Evolutionary conservation across 768 basidiomycete genomes (phyloP).

Genomic region (Panus rudis): DNA sequence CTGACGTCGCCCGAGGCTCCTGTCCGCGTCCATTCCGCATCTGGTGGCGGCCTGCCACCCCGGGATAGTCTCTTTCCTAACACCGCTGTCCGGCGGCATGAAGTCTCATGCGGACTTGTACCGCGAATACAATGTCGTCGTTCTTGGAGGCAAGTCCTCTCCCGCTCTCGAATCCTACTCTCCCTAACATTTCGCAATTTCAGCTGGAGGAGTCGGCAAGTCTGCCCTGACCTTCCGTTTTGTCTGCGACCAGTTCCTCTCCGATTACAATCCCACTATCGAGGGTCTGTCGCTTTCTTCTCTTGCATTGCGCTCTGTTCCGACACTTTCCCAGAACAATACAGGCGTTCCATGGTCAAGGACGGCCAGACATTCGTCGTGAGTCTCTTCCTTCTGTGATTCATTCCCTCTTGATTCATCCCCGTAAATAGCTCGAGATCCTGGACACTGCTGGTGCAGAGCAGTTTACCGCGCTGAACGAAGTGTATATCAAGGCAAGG

Average conservation of each 20-base stretch:
- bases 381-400: constrained; percentile 20
- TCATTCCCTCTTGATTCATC: constrained; percentile 2
- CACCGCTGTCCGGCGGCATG: too few relatives aligned
- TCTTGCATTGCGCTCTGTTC: not conserved
- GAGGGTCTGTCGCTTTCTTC: constrained; percentile 46
- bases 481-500: constrained; percentile 74
- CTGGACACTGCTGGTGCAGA: constrained; percentile 84
- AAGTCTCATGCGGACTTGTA: too few relatives aligned
- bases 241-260: constrained; percentile 64
- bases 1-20: too few relatives aligned
- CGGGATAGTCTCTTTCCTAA: too few relatives aligned
- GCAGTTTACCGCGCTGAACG: constrained; percentile 75
- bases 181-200: not conserved
- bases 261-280: constrained; percentile 79
- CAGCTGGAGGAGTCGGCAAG: constrained; percentile 86
- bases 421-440: constrained; percentile 55
- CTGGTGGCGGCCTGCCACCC: too few relatives aligned
- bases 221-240: constrained; percentile 80
- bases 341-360: constrained; percentile 56
- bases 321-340: constrained; percentile 48
- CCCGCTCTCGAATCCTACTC: constrained; percentile 5
- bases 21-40: too few relatives aligned
- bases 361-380: constrained; percentile 62
- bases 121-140: constrained; percentile 71
- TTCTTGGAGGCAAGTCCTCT: constrained; percentile 61